phyloP scores from a whole-genome alignment of 306 rosid genomes.

The Ormosia emarginata region DNA sequence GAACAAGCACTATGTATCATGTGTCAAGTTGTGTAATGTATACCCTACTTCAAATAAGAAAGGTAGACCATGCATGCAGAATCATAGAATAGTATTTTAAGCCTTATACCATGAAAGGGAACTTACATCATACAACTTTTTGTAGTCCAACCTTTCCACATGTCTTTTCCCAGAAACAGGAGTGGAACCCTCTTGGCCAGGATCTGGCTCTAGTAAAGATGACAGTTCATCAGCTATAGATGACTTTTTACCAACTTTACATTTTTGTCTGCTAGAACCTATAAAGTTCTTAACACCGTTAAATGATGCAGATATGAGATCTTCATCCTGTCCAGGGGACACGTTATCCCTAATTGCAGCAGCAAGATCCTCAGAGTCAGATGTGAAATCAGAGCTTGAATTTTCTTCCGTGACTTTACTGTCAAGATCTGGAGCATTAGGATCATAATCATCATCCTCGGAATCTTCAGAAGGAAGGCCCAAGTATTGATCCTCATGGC shows the following conservation, averaged over 20 bases:
- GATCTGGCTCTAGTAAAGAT: slow-evolving; percentile 48
- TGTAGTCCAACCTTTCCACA: slow-evolving; percentile 87
- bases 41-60: slow-evolving; percentile 12
- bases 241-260: slow-evolving; percentile 42
- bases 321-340: slow-evolving; percentile 35
- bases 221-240: slow-evolving; percentile 54
- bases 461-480: slow-evolving; percentile 94
- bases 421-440: slow-evolving; percentile 46
- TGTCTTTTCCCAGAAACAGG: slow-evolving; percentile 58
- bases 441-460: slow-evolving; percentile 79
- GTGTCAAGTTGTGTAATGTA: background rate
- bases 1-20: background rate
- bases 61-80: slow-evolving; percentile 10
- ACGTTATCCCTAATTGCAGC: slow-evolving; percentile 43
- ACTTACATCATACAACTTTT: slow-evolving; percentile 95
- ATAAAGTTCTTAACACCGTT: slow-evolving; percentile 14
- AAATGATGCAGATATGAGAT: slow-evolving; percentile 23
- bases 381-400: slow-evolving; percentile 89
- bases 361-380: slow-evolving; percentile 93
- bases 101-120: slow-evolving; percentile 22
- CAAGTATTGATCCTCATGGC: slow-evolving; percentile 49
- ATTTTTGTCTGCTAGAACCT: slow-evolving; percentile 38
- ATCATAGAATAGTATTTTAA: slow-evolving; percentile 1
- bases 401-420: slow-evolving; percentile 43
- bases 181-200: slow-evolving; percentile 46